Evolutionary conservation across 2,329 filamentous ascomycete genomes (phyloP).

Genomic region (Samsoniella hepiali): DNA sequence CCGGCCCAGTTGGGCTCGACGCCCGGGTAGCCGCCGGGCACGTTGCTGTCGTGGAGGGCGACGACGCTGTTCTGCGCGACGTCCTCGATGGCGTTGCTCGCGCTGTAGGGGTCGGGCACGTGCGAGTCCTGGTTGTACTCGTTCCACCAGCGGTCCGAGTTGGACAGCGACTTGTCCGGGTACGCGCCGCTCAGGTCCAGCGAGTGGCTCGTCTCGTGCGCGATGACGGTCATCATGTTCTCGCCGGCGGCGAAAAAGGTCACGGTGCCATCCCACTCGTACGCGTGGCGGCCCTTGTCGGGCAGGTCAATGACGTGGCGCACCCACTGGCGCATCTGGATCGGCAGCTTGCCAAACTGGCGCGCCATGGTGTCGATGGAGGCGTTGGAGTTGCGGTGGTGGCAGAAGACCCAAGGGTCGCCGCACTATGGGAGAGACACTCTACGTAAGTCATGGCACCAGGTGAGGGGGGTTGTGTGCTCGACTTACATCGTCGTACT

Average conservation of each 20-base stretch:
- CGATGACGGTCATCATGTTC: constrained; percentile 16
- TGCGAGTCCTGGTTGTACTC: constrained; percentile 14
- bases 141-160: constrained; percentile 16
- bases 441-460: not conserved
- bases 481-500: constrained; percentile 11
- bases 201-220: constrained; percentile 16
- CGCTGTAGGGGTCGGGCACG: constrained; percentile 16
- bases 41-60: constrained; percentile 14
- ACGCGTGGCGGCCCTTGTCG: constrained; percentile 4
- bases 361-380: constrained; percentile 24
- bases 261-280: constrained; percentile 10
- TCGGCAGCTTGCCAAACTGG: constrained; percentile 27
- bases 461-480: not conserved
- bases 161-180: constrained; percentile 12
- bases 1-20: constrained; percentile 12
- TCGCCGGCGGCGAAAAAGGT: constrained; percentile 15
- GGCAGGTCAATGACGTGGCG: constrained; percentile 21
- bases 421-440: constrained; percentile 18
- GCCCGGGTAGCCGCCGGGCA: constrained; percentile 5
- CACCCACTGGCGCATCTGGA: constrained; percentile 27
- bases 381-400: constrained; percentile 23
- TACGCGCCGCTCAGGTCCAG: constrained; percentile 14
- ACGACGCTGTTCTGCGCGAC: constrained; percentile 17
- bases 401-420: constrained; percentile 29
- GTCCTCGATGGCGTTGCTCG: constrained; percentile 13